Base-by-base conservation (phyloP, 495 filamentous ascomycete species). In the Glonium stellatum region DNA sequence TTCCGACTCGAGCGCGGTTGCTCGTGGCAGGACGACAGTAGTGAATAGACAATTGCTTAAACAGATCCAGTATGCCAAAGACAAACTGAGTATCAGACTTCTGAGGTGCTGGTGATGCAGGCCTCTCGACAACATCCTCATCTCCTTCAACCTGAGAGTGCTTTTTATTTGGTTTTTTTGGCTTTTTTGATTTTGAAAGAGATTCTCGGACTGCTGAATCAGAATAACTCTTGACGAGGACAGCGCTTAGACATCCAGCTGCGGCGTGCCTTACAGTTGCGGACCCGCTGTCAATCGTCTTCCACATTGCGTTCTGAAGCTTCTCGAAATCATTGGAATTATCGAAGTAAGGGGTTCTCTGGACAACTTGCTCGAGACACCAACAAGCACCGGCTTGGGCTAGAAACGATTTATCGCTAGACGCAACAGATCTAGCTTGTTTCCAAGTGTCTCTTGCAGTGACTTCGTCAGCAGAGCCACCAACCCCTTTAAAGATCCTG, bases 371-470 rank as follows among this genome's bases (percentile, higher is more conserved):
- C 67, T 89, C 87, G 57, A 97, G 71, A 68, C 90, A 95, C 57
- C 83, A 81, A 64, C 88, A 95, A 12, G 90, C 89, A 58, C 83
- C 82, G 12, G 87, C 80, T 69, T 97, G 85, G 23, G 89, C 90
- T 46, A 95, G 79, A 5, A 84, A 80, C 10, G 90, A 85, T 70
- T 92, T 97, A 70, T 97, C 93, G 44, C 79, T 77, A 0, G 84
- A 80, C 10, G 88, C 87, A 57, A 85, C 82, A 72, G 81, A 87
- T 48, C 93, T 82, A 23, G 87, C 86, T 67, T 89, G 87, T 71
- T 96, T 99, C 93, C 92, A 97, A 27, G 91, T 83, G 69, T 97
- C 92, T 65, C 90, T 83, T 11, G 87, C 88, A n/a, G 88, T 80
- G 56, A 73, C 77, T 71, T 99, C 93, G 64, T 99, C 93, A 57